phyloP scores from a whole-genome alignment of 2,329 filamentous ascomycete species.

The Xylaria polymorpha region DNA sequence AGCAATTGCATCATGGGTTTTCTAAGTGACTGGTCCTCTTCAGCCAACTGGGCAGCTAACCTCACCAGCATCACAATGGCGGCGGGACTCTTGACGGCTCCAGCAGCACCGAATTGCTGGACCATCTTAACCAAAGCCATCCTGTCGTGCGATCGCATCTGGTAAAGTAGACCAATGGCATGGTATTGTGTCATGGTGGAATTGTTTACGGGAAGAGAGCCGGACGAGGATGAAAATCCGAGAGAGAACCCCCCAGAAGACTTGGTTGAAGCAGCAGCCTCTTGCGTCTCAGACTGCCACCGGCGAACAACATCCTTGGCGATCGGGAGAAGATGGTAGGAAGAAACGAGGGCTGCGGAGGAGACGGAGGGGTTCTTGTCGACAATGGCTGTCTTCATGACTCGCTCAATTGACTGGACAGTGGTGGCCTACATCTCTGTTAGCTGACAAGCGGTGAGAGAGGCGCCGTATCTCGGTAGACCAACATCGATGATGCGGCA shows the following conservation, averaged over 20 bases:
- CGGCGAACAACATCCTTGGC: slow-evolving; percentile 93
- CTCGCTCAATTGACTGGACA: slow-evolving; percentile 96
- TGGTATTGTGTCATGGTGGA: slow-evolving; percentile 99
- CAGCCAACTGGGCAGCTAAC: slow-evolving; percentile 90
- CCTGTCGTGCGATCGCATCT: slow-evolving; percentile 96
- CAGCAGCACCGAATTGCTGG: slow-evolving; percentile 94
- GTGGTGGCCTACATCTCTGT: slow-evolving; percentile 76
- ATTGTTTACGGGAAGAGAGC: slow-evolving; percentile 83
- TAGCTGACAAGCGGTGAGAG: slow-evolving; percentile 30
- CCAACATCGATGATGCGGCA: slow-evolving; percentile 96
- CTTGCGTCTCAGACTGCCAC: slow-evolving; percentile 99
- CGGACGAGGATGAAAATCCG: slow-evolving; percentile 85
- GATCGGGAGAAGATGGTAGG: slow-evolving; percentile 96
- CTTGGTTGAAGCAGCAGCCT: slow-evolving; percentile 91
- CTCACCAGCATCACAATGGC: slow-evolving; percentile 93
- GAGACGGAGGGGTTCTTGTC: slow-evolving; percentile 98
- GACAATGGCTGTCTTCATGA: slow-evolving; percentile 99
- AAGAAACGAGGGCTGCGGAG: slow-evolving; percentile 94
- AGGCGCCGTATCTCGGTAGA: slow-evolving; percentile 34
- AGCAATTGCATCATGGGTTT: slow-evolving; percentile 98
- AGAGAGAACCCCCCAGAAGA: slow-evolving; percentile 90
- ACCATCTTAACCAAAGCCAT: slow-evolving; percentile 99
- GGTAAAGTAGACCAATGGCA: slow-evolving; percentile 95
- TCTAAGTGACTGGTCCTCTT: slow-evolving; percentile 88
- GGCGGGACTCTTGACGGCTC: slow-evolving; percentile 93